Percentiles rank a stretch among this genome's conserved stretches.
Evolutionary conservation across 495 filamentous ascomycete genomes (phyloP).

Genomic region (Xylaria curta): DNA sequence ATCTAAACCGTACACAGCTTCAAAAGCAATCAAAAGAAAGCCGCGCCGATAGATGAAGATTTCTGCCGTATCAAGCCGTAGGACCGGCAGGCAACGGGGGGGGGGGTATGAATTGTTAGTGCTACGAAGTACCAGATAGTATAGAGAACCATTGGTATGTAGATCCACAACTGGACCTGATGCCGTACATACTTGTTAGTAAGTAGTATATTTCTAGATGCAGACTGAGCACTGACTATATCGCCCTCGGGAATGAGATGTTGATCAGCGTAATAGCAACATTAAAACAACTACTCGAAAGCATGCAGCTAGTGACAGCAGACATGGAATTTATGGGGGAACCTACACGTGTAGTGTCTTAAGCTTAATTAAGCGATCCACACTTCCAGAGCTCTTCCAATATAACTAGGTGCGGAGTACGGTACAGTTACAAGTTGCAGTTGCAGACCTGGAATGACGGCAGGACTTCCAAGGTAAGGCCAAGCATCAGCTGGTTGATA

Average conservation of each 20-base stretch:
- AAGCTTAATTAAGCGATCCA: conserved; percentile 23
- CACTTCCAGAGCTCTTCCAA: background rate
- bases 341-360: conserved; percentile 7
- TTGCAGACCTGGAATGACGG: background rate
- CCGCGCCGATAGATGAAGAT: background rate
- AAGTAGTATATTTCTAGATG: background rate
- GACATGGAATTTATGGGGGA: background rate
- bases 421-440: background rate
- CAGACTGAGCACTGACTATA: background rate
- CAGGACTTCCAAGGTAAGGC: background rate
- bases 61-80: background rate
- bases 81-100: conserved; percentile 9
- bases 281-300: background rate
- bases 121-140: background rate
- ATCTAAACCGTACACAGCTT: background rate
- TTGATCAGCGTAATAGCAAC: background rate
- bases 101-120: background rate
- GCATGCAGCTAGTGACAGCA: background rate
- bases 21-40: conserved; percentile 28
- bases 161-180: background rate
- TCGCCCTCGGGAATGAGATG: background rate
- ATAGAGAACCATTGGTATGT: background rate
- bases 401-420: background rate
- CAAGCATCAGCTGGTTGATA: conserved; percentile 2
- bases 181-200: too few species aligned